Percentiles rank a stretch among this genome's conserved stretches.
phyloP scores from a whole-genome alignment of 768 basidiomycete genomes.

The Leccinum barrowsii region DNA sequence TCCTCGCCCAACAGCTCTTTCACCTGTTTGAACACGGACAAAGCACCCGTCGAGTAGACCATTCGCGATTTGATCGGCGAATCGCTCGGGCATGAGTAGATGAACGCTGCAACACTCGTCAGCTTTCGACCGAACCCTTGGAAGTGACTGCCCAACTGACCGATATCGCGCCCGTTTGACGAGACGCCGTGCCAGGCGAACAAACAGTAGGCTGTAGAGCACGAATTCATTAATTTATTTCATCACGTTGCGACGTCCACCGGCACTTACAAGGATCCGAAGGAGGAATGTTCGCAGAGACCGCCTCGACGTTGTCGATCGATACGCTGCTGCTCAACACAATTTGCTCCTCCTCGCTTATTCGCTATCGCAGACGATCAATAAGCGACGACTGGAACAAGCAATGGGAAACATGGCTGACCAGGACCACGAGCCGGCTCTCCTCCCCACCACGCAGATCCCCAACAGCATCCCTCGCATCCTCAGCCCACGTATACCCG shows the following conservation, averaged over 20 bases:
- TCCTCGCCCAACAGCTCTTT: conserved; percentile 52
- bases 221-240: neutral
- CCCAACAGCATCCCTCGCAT: conserved; percentile 61
- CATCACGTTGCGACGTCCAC: neutral
- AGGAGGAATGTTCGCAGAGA: conserved; percentile 49
- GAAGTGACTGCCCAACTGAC: conserved; percentile 36
- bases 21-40: conserved; percentile 52
- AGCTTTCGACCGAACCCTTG: neutral
- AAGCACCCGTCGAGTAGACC: conserved; percentile 77
- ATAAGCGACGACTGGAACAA: neutral
- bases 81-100: conserved; percentile 83
- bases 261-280: conserved; percentile 51
- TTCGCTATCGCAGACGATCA: conserved; percentile 43
- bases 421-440: conserved; percentile 60
- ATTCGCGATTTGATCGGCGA: conserved; percentile 85
- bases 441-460: conserved; percentile 49
- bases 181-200: conserved; percentile 59
- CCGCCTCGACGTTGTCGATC: conserved; percentile 39
- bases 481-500: conserved; percentile 64
- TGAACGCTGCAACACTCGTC: conserved; percentile 57
- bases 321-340: conserved; percentile 43
- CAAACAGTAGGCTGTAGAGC: conserved; percentile 49
- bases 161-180: conserved; percentile 51
- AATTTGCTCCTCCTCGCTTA: conserved; percentile 63
- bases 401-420: conserved; percentile 32